Percentiles rank a stretch among this genome's conserved stretches.
Conservation (phyloP, 306 rosid genomes). For the Bauhinia variegata region DNA sequence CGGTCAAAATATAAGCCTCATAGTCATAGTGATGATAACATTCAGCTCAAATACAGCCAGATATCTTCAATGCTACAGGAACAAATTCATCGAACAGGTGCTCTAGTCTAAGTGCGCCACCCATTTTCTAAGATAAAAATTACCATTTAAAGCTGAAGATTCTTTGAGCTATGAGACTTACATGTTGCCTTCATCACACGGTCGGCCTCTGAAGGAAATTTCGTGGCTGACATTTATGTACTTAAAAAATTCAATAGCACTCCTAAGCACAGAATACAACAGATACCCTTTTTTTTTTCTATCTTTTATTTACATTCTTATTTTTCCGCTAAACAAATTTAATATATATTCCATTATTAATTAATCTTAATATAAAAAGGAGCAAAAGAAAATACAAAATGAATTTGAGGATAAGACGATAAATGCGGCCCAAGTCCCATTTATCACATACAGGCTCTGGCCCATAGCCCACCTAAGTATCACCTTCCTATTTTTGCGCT, state of each 20-base stretch:
- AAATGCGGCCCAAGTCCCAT: too few species aligned
- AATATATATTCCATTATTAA: too few species aligned
- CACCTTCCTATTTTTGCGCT: neutral
- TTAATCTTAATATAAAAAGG: neutral
- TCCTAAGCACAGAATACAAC: too few species aligned
- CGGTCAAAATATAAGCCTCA: conserved; percentile 40
- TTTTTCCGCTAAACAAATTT: too few species aligned
- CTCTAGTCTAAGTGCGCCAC: too few species aligned
- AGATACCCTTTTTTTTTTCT: too few species aligned
- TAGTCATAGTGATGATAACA: conserved; percentile 10
- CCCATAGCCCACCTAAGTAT: conserved; percentile 24
- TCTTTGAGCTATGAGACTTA: conserved; percentile 24
- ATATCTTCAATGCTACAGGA: conserved; percentile 27
- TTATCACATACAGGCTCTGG: neutral
- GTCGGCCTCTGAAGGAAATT: conserved; percentile 19
- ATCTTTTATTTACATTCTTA: too few species aligned
- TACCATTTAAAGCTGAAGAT: conserved; percentile 4
- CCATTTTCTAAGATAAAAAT: neutral
- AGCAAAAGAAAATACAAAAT: too few species aligned
- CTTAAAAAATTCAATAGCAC: too few species aligned
- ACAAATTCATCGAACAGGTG: too few species aligned
- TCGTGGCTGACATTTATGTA: neutral
- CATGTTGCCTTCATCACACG: conserved; percentile 23
- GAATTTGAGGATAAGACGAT: neutral
- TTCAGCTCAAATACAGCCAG: conserved; percentile 28